phyloP scores from a whole-genome alignment of 2,329 filamentous ascomycete species.

The Cadophora gregata region DNA sequence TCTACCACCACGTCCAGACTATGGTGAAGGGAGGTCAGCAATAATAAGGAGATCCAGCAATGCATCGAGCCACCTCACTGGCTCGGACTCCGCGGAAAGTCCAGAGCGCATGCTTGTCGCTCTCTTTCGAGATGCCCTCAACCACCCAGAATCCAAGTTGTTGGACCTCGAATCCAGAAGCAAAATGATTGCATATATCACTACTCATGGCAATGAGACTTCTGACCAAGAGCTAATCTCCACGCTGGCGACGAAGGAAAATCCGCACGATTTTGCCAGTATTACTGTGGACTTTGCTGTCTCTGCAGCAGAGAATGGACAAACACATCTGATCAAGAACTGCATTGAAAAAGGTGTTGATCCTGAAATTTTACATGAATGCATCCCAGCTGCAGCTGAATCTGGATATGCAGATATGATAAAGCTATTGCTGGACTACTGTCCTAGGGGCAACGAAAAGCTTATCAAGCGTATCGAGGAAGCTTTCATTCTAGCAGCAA shows the following conservation, averaged over 20 bases:
- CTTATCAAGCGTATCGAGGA: not conserved
- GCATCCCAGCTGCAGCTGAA: slow-evolving; percentile 12
- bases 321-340: slow-evolving; percentile 19
- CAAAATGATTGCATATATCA: slow-evolving; percentile 21
- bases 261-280: not conserved
- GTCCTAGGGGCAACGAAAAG: not conserved
- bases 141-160: not conserved
- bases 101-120: not conserved
- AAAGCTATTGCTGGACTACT: slow-evolving; percentile 18
- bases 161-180: slow-evolving; percentile 16
- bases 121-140: slow-evolving; percentile 17
- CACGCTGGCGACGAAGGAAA: not conserved
- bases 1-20: not conserved
- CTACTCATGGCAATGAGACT: not conserved
- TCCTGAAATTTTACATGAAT: slow-evolving; percentile 15
- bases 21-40: not conserved
- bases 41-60: not conserved
- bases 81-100: not conserved
- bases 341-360: slow-evolving; percentile 14
- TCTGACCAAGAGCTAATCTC: slow-evolving; percentile 7
- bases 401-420: slow-evolving; percentile 17
- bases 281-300: slow-evolving; percentile 4
- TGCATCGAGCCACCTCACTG: not conserved
- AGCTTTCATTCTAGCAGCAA: slow-evolving; percentile 14
- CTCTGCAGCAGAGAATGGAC: slow-evolving; percentile 15